These are phyloP conservation scores for Cardamine resedifolia DNA, from an alignment of 345 rosid genomes.

Conservation along the genomic window DNA sequence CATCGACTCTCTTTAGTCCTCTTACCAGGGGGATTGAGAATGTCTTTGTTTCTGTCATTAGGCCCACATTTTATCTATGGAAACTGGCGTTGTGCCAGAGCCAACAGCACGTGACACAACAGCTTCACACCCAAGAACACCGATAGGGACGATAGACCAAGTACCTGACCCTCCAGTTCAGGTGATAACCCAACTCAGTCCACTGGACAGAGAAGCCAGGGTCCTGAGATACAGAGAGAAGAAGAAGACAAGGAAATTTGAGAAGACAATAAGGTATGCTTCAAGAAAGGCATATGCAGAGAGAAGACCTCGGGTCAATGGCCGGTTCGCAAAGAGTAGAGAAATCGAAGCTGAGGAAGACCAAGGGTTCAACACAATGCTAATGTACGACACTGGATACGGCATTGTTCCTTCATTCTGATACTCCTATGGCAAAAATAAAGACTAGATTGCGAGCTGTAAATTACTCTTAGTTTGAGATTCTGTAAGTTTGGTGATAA, in stretches of 20 bases:
- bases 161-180: constrained; percentile 52
- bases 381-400: constrained; percentile 55
- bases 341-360: constrained; percentile 66
- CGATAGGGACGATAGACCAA: constrained; percentile 58
- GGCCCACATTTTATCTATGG: constrained; percentile 68
- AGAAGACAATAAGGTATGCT: constrained; percentile 96
- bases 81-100: constrained; percentile 66
- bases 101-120: constrained; percentile 53
- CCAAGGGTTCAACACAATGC: constrained; percentile 51
- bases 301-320: constrained; percentile 87
- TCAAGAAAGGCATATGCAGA: constrained; percentile 98
- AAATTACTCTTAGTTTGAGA: constrained; percentile 19
- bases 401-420: constrained; percentile 78
- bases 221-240: constrained; percentile 92
- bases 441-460: constrained; percentile 10
- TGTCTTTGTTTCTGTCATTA: constrained; percentile 37
- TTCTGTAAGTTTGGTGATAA: constrained; percentile 16
- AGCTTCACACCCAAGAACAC: constrained; percentile 44
- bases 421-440: neutral
- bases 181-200: constrained; percentile 63
- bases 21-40: constrained; percentile 29
- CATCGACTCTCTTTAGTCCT: constrained; percentile 35
- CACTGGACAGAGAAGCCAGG: constrained; percentile 88
- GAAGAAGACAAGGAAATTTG: constrained; percentile 82
- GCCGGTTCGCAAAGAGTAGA: constrained; percentile 82